Conservation (phyloP, 805 yeast species). For the Suhomyces sp. region DNA sequence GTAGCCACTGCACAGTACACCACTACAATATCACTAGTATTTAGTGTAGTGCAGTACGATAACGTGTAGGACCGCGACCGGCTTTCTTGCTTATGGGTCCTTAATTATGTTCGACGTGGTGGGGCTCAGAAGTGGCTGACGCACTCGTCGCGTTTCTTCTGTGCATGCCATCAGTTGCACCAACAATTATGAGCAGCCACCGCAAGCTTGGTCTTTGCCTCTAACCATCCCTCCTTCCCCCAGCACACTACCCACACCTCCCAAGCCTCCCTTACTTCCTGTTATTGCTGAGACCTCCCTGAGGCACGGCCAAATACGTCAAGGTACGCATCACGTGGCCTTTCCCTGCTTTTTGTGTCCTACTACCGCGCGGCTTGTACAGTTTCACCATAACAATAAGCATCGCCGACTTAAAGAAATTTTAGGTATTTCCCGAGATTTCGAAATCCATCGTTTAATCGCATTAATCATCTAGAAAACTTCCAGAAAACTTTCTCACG, state of each 20-base stretch:
- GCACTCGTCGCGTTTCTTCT: neutral
- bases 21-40: neutral
- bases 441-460: too few species aligned
- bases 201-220: neutral
- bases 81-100: neutral
- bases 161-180: neutral
- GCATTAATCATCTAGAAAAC: too few species aligned
- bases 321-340: neutral
- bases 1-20: neutral
- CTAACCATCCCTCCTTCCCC: neutral
- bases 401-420: neutral
- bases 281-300: too few species aligned
- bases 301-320: too few species aligned
- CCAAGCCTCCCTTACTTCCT: too few species aligned
- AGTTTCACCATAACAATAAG: neutral
- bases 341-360: neutral
- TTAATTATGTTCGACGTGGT: neutral
- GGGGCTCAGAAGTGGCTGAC: neutral
- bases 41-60: too few species aligned
- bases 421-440: neutral
- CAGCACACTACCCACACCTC: too few species aligned
- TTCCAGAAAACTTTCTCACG: too few species aligned
- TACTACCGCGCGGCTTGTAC: neutral
- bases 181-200: neutral
- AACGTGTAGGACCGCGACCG: too few species aligned